Evolutionary conservation across 352 stramenopile genomes (phyloP), one percentile per base, ranked within the genome.

Genomic region (Globisporangium paroecandrum): DNA sequence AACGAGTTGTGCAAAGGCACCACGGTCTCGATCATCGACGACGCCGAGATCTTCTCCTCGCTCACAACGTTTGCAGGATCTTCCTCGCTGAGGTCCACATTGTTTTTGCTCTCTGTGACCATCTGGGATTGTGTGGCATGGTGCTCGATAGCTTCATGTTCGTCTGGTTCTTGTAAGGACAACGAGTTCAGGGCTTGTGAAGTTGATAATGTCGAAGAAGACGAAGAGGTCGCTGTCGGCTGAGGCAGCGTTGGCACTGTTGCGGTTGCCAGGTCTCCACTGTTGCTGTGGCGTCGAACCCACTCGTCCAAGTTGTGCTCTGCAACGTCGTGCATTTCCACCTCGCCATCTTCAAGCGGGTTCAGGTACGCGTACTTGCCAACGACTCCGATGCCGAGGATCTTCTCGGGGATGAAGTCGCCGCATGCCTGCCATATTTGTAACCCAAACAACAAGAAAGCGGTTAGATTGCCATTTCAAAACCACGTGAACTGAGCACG

Each of bases 331-430:
- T 65, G 72, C 3, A 60, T 57, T 20, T 66, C 54, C 38, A 78
- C 53, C 46, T 83, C 75, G 1, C 85, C 78, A 20, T 90, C 78
- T 22, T 70, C 65, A 7, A 89, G 62, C 5, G 87, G 80, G 65
- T 89, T 81, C 64, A 95, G 73, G 27, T 83, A 93, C 12, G 85
- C 85, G 65, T 90, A 94, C 58, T 94, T 94, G 60, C 83, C 85
- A 10, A 95, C 66, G 6, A 95, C 87, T 22, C 84, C 84, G 9
- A 95, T 70, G 18, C 87, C 87, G 13, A 95, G 64, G 59, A 95
- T 93, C 62, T 95, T 95, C 64, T 95, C 87, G 1, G 87, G 87
- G 32, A 95, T 95, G 53, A 95, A 95, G 22, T 95, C 87, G 20
- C 87, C 87, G 41, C 85, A 91, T 0, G 85, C 85, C 79, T 87